A percentile compares a stretch with the other conserved stretches of the same genome.
These are phyloP conservation scores for Agrocybe praecox DNA, from an alignment of 768 basidiomycete species.

Conservation along the genomic window DNA sequence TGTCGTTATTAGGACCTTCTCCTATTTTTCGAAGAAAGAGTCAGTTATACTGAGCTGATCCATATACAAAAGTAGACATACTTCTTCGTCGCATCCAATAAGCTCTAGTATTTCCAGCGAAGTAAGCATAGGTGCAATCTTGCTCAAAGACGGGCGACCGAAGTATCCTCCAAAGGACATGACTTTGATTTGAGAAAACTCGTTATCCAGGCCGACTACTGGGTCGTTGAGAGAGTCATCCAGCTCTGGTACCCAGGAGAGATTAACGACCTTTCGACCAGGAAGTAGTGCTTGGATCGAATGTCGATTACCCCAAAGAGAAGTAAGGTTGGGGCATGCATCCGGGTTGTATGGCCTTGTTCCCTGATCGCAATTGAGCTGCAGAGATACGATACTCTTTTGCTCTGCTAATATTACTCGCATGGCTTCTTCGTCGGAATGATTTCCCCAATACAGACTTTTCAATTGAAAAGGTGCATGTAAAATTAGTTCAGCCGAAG, in stretches of 20 bases:
- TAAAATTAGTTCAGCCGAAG: not conserved
- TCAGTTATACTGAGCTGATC: too few species aligned
- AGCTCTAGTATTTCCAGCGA: conserved; percentile 12
- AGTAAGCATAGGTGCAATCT: conserved; percentile 3
- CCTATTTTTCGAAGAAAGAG: too few species aligned
- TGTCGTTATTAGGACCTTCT: too few species aligned
- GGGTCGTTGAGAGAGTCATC: conserved; percentile 5
- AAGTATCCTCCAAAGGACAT: conserved; percentile 19
- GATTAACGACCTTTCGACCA: not conserved
- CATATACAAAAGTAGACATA: not conserved
- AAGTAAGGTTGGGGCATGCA: conserved; percentile 5
- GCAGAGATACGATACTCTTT: conserved; percentile 3
- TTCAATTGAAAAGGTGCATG: not conserved
- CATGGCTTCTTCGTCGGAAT: conserved; percentile 8
- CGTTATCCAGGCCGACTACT: not conserved
- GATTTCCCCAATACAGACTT: not conserved
- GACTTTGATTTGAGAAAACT: conserved; percentile 3
- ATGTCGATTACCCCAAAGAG: conserved; percentile 8
- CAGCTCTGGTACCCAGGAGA: conserved; percentile 17
- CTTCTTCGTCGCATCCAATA: not conserved
- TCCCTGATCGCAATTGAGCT: conserved; percentile 2
- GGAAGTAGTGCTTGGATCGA: conserved; percentile 14
- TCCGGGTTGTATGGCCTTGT: not conserved
- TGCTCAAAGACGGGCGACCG: conserved; percentile 8
- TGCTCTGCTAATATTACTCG: conserved; percentile 3